Conservation (phyloP, 139 green algal species). For the Chlamydomonas incerta region DNA sequence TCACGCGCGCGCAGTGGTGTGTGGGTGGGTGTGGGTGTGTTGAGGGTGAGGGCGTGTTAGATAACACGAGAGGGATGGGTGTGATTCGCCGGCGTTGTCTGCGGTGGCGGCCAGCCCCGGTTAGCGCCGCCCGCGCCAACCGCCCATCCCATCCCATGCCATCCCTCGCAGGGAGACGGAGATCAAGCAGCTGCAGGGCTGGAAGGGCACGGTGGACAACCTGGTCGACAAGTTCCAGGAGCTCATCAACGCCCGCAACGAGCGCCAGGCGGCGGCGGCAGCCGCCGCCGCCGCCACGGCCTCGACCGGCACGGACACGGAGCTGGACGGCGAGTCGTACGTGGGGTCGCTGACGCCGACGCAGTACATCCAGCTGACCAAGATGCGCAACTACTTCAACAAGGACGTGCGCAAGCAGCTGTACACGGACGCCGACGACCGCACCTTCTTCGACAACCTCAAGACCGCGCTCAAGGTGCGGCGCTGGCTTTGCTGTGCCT, state of each 20-base stretch:
- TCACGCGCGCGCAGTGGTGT: no score
- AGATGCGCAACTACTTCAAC: slow-evolving; percentile 72
- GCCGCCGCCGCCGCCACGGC: neutral
- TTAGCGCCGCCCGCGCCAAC: no score
- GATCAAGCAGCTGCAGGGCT: slow-evolving; percentile 87
- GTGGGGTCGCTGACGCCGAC: slow-evolving; percentile 16
- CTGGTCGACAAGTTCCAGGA: slow-evolving; percentile 71
- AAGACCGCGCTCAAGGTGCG: slow-evolving; percentile 57
- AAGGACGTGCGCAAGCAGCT: slow-evolving; percentile 88
- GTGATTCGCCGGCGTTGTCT: no score
- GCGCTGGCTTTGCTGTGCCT: no score
- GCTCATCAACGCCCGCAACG: slow-evolving; percentile 21
- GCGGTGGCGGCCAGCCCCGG: no score
- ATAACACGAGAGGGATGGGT: no score
- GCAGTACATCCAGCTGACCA: slow-evolving; percentile 56
- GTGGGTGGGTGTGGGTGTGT: no score
- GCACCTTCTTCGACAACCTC: slow-evolving; percentile 74
- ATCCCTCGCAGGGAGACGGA: slow-evolving; percentile 80
- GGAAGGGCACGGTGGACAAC: slow-evolving; percentile 74
- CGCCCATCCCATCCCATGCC: no score
- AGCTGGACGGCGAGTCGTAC: neutral
- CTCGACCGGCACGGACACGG: no score
- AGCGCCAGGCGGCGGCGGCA: neutral
- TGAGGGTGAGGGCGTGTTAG: no score
- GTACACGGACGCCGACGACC: slow-evolving; percentile 83